Base-by-base conservation (phyloP, 805 yeast species). In the Barnettozyma sucrosica region DNA sequence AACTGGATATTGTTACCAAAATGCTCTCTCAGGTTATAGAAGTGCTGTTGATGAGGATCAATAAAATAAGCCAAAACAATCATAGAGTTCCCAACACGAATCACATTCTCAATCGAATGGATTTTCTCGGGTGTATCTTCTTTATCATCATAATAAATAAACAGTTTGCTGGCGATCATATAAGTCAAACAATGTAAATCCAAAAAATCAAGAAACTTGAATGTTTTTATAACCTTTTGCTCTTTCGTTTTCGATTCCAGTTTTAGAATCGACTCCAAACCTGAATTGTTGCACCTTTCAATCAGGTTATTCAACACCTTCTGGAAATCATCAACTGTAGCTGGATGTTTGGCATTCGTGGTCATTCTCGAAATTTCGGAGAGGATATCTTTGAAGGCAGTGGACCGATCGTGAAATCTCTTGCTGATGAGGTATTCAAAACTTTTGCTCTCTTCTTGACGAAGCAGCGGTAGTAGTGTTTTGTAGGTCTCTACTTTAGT, bases 21-120 rank as follows among this genome's bases (percentile, higher is more conserved):
- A 18, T 49, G 51, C 10, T 45, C 42, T 21, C 21, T 36, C 7
- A 49, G 26, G 24, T 49, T 45, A 18, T 45, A 45, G 33, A 23
- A 39, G 24, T 49, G 47, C 19, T 45, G 51, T 28, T 49, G 51
- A 10, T 45, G 49, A 18, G 49, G 51, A 38, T 49, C 51, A 24
- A 49, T 42, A 32, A 49, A 49, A 18, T 49, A 49, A n/a, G 48
- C 34, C 26, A 49, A 19, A 18, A 43, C 18, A 14, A 45, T 16
- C 46, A 45, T 40, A 2, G 51, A 45, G 18, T 36, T 49, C 7
- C 44, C 24, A 39, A 49, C 18, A 25, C 37, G 38, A 4, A 45
- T 34, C 5, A 36, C 21, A 6, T 45, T 43, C 23, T 43, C 47
- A 43, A 45, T 43, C 14, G 49, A 20, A 13, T 42, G 43, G 6